A percentile compares a stretch with the other conserved stretches of the same genome.
Evolutionary conservation across 306 rosid genomes (phyloP).

Genomic region (Nissolia schottii): DNA sequence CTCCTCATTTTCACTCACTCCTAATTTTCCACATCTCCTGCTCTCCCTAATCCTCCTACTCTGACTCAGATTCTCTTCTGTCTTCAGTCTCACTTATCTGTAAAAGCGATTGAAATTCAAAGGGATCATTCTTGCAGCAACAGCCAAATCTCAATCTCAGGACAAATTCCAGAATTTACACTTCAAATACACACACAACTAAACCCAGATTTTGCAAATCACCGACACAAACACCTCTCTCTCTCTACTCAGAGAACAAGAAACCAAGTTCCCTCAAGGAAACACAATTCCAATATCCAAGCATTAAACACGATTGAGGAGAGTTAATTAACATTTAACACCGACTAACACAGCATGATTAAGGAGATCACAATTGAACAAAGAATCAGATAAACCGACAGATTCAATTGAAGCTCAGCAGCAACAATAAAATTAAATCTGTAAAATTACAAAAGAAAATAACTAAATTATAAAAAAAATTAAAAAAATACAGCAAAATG

Average conservation of each 20-base stretch:
- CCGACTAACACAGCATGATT: background rate
- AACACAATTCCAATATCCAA: background rate
- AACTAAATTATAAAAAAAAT: background rate
- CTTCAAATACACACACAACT: constrained; percentile 2
- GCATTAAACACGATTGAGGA: background rate
- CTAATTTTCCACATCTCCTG: background rate
- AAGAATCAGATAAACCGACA: constrained; percentile 7
- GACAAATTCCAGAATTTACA: background rate
- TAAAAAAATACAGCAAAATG: background rate
- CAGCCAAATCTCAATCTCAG: constrained; percentile 6
- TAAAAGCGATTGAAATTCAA: background rate
- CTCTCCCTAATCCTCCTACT: background rate
- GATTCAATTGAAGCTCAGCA: constrained; percentile 18
- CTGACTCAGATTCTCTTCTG: background rate
- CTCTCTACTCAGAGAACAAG: background rate
- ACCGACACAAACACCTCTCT: background rate
- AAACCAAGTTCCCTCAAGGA: background rate
- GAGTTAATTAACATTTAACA: background rate
- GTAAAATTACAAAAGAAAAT: no score
- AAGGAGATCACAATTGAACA: constrained; percentile 19
- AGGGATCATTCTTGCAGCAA: background rate
- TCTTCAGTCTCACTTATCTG: background rate
- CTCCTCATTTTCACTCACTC: background rate
- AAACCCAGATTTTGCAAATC: constrained; percentile 1
- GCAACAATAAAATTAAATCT: background rate